Evolutionary conservation across 164 flowering plant species (phyloP), one percentile per base, ranked within the genome.

Genomic region (Kingdonia uniflora): DNA sequence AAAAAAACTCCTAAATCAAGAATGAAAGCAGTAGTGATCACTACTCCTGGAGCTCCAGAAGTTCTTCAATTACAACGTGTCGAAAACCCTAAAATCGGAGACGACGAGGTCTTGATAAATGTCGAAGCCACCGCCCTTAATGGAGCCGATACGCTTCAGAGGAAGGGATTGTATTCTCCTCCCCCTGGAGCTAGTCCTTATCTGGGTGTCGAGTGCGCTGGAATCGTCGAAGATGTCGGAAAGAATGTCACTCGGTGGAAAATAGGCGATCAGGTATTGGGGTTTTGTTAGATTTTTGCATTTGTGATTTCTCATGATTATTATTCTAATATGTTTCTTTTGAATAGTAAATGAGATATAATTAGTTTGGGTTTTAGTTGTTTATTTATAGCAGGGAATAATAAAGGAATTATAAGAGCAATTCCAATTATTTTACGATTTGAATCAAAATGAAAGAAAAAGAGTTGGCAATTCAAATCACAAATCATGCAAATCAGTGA

Each of bases 151-250:
- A 78, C 84, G 6, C 22, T 73, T 6, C 95, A 84, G 70, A 57
- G 95, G 40, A 66, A 61, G 52, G 95, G 94, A 38, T 45, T 33
- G 23, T 65, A 86, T 59, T 81, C 90, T 6, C 88, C 84, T 1
- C 95, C 94, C 0, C 62, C 66, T 25, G 97, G 88, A 15, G 79
- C 87, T 11, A 77, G 83, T 50, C 69, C 66, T 3, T 75, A 70
- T 58, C 94, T 58, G 0, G 97, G 97, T 54, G 88, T 90, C 2
- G 95, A 90, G 43, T 86, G 97, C 63, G 82, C 97, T 21, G 97
- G 97, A 19, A 77, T 69, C 55, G 54, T 87, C 56, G 78, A 71
- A 55, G 69, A 81, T 35, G 82, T 88, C 26, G 96, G 98, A 1
- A 73, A 71, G 37, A 50, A 65, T 53, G 95, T 85, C 19, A 57